Evolutionary conservation across 257 asterid species (phyloP).

Genomic region (Thymus mandschuricus): DNA sequence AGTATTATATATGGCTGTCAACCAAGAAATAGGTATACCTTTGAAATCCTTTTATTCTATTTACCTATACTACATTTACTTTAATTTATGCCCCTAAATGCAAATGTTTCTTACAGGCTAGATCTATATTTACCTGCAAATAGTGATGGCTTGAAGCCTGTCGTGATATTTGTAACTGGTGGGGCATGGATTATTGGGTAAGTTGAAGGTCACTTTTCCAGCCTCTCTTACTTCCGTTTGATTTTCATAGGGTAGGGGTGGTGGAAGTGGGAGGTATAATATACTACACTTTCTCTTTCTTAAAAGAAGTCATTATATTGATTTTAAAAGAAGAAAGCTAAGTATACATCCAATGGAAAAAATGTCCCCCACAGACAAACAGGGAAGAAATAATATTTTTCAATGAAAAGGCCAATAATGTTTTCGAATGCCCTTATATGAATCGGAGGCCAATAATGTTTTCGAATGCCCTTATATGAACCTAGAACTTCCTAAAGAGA

Average conservation of each 20-base stretch:
- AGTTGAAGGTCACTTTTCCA: slow-evolving; percentile 26
- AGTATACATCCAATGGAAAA: not conserved
- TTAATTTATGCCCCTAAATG: slow-evolving; percentile 14
- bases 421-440: not conserved
- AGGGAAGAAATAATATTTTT: not conserved
- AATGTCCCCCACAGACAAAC: not conserved
- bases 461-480: not conserved
- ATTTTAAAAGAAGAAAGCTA: not conserved
- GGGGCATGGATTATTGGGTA: slow-evolving; percentile 99
- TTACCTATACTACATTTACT: slow-evolving; percentile 13
- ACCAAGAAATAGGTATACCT: slow-evolving; percentile 83
- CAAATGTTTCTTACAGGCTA: slow-evolving; percentile 55
- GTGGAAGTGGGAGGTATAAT: not conserved
- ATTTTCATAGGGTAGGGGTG: not conserved
- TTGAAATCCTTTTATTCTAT: not conserved
- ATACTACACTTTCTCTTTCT: not conserved
- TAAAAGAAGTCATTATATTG: not conserved
- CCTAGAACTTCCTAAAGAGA: too few species aligned
- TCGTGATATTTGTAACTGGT: slow-evolving; percentile 93
- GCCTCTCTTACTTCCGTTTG: slow-evolving; percentile 7
- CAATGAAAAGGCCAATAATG: not conserved
- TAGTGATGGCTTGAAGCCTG: slow-evolving; percentile 68
- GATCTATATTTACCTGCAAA: slow-evolving; percentile 86
- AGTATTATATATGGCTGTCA: slow-evolving; percentile 87
- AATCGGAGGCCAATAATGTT: too few species aligned